These are phyloP conservation scores for Glutinoglossum americanum DNA, from an alignment of 495 filamentous ascomycete species.

Conservation along the genomic window DNA sequence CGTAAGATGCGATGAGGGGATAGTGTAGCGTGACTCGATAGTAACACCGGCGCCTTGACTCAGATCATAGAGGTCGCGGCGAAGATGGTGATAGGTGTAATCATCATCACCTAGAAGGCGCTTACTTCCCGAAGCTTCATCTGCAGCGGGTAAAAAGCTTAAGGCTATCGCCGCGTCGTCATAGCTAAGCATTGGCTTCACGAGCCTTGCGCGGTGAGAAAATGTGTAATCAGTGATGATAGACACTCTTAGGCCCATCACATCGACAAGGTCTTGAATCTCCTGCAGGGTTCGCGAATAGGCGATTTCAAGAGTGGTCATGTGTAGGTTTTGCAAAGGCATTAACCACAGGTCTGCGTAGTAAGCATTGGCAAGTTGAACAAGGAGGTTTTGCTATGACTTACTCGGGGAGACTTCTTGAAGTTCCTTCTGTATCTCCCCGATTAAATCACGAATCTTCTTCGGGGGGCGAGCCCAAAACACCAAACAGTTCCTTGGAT, in stretches of 20 bases:
- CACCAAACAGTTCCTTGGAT: constrained; percentile 59
- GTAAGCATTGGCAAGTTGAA: too few species aligned
- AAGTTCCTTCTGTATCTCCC: constrained; percentile 44
- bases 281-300: constrained; percentile 40
- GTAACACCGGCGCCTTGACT: constrained; percentile 32
- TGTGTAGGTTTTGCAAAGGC: constrained; percentile 52
- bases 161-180: constrained; percentile 70
- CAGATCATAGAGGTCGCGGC: constrained; percentile 50
- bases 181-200: constrained; percentile 65
- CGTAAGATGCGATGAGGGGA: constrained; percentile 76
- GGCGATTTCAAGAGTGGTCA: constrained; percentile 67
- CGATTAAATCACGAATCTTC: constrained; percentile 40
- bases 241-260: too few species aligned
- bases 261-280: constrained; percentile 27
- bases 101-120: constrained; percentile 23
- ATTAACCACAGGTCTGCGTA: constrained; percentile 79
- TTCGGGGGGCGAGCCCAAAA: constrained; percentile 73
- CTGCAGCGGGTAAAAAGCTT: constrained; percentile 60
- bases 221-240: constrained; percentile 40
- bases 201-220: constrained; percentile 41
- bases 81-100: constrained; percentile 82
- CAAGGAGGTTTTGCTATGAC: background rate
- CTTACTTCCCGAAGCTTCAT: constrained; percentile 21
- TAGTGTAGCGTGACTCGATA: constrained; percentile 55
- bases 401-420: constrained; percentile 31